phyloP scores from a whole-genome alignment of 257 asterid genomes.

The Fraxinus americana region DNA sequence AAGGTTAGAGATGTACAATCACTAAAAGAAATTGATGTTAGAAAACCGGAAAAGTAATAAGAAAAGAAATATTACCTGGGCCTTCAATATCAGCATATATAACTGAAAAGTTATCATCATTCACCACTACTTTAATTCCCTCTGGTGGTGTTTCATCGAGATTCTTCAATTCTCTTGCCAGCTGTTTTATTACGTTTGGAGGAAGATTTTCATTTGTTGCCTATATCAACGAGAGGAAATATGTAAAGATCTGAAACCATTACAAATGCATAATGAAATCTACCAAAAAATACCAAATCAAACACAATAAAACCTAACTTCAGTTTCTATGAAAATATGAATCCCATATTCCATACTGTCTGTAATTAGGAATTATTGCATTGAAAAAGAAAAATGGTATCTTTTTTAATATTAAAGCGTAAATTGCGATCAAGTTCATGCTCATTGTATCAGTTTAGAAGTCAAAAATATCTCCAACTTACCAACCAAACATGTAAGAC shows the following conservation, averaged over 20 bases:
- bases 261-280: neutral
- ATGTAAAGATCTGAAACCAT: conserved; percentile 6
- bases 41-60: conserved; percentile 8
- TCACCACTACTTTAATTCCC: conserved; percentile 91
- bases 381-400: neutral
- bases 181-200: conserved; percentile 73
- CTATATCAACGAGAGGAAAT: conserved; percentile 34
- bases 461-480: neutral
- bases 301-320: neutral
- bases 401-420: neutral
- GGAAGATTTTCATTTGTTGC: conserved; percentile 69
- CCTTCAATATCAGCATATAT: conserved; percentile 95
- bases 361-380: neutral
- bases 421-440: neutral
- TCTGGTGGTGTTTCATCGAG: conserved; percentile 95
- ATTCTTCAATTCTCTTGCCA: conserved; percentile 94
- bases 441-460: neutral
- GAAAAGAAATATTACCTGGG: conserved; percentile 60
- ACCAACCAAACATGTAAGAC: conserved; percentile 1
- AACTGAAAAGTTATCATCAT: conserved; percentile 85
- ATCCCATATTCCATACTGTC: neutral
- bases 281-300: neutral
- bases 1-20: conserved; percentile 30
- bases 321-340: neutral
- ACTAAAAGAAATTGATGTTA: conserved; percentile 8